Evolutionary conservation across 83 land plant genomes (phyloP).

Genomic region (Diphasiastrum complanatum): DNA sequence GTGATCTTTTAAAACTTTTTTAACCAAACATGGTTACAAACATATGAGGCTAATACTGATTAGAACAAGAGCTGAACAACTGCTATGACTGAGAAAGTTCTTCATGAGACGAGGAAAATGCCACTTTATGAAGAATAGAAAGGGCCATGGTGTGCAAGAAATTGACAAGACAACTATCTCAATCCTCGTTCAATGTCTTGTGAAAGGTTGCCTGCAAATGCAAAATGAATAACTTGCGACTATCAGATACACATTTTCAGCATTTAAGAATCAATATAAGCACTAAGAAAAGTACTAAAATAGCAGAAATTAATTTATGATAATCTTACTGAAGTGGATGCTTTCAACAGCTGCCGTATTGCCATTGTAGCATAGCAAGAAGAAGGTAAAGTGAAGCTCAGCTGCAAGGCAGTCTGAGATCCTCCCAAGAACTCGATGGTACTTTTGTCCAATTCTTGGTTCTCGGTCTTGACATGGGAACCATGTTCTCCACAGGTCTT

Average conservation of each 20-base stretch:
- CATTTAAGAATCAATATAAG: background rate
- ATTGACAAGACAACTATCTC: too few relatives aligned
- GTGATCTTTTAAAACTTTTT: too few relatives aligned
- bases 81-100: too few relatives aligned
- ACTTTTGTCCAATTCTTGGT: conserved; percentile 6
- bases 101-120: too few relatives aligned
- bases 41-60: too few relatives aligned
- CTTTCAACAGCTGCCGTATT: conserved; percentile 76
- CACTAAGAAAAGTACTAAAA: background rate
- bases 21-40: too few relatives aligned
- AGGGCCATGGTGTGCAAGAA: too few relatives aligned
- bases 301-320: background rate
- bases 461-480: background rate
- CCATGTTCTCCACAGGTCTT: conserved; percentile 12
- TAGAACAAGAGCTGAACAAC: too few relatives aligned
- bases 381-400: conserved; percentile 69
- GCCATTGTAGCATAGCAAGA: conserved; percentile 98
- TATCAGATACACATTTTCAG: background rate
- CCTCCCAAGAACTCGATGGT: conserved; percentile 15
- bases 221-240: background rate
- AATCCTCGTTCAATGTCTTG: conserved; percentile 25
- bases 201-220: conserved; percentile 24
- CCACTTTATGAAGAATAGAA: too few relatives aligned
- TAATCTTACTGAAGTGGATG: conserved; percentile 68
- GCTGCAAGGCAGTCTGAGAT: conserved; percentile 51